Base-by-base conservation (phyloP, 305 asterid species). In the Fraxinus platypoda region DNA sequence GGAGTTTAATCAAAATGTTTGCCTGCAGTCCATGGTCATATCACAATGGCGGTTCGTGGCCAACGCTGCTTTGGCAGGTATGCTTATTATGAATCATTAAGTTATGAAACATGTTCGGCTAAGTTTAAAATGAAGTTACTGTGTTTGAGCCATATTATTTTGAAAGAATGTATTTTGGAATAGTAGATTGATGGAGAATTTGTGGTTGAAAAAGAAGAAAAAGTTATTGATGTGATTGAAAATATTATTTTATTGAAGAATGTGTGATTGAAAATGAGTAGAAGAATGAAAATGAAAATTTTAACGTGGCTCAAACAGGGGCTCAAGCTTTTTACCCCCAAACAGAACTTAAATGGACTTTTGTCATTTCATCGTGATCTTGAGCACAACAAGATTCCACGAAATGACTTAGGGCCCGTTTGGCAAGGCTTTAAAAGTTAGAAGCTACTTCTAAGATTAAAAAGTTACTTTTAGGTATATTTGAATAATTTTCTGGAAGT, bases 1-100 rank as follows among this genome's bases (percentile, higher is more conserved):
- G 49, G 78, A 46, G 66, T 74, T 81, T 83, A 34, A 83, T 49
- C 79, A 38, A 28, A 64, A 7, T 46, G 37, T 26, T 78, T 80
- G 31, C 77, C 6, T 87, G 87, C 88, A 94, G 97, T 74, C 92
- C 97, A 0, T 94, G 98, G 97, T 94, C 97, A n/a, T 94, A 93
- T 87, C 97, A 93, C 81, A 94, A 94, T 71, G 97, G 95, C 6
- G 98, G 98, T 79, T 93, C 97, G 6, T 94, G 97, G 97, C 97
- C 98, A 37, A 93, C 97, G 2, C 94, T 94, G 35, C 46, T 92
- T 77, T 93, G 97, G 97, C 98, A 93, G 97, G 98, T 94, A 91
- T n/a, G 82, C 64, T 77, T 81, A 74, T 73, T n/a, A 21, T 81
- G 26, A 78, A 73, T 23, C 31, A 31, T 72, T 30, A 28, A 25